phyloP scores from a whole-genome alignment of 2,329 filamentous ascomycete species.

The Xylaria sp. region DNA sequence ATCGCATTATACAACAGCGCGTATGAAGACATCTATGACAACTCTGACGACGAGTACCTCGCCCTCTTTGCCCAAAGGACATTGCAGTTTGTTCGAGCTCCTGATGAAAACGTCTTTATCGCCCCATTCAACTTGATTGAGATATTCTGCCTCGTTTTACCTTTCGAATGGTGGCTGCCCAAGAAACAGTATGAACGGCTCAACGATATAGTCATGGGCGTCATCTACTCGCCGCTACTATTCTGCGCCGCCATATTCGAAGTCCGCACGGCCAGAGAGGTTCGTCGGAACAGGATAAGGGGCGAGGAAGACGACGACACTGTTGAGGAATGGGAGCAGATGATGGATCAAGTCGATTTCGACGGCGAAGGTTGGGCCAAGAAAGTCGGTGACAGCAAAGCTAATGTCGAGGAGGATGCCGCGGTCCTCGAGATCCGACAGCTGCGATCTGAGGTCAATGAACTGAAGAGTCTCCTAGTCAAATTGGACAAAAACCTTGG shows the following conservation, averaged over 20 bases:
- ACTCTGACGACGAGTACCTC: constrained; percentile 95
- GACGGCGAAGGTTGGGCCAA: constrained; percentile 88
- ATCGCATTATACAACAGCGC: constrained; percentile 98
- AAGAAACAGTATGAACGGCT: constrained; percentile 77
- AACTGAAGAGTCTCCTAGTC: constrained; percentile 63
- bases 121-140: constrained; percentile 95
- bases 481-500: constrained; percentile 41
- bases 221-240: constrained; percentile 86
- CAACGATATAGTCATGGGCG: constrained; percentile 89
- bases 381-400: constrained; percentile 77
- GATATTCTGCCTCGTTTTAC: constrained; percentile 79
- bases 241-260: constrained; percentile 81
- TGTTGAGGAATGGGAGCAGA: constrained; percentile 92
- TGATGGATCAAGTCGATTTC: constrained; percentile 77
- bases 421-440: constrained; percentile 76
- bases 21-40: constrained; percentile 93
- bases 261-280: constrained; percentile 70
- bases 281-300: constrained; percentile 77
- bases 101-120: constrained; percentile 98
- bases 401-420: constrained; percentile 83
- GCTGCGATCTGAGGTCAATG: constrained; percentile 67
- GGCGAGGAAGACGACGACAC: constrained; percentile 92
- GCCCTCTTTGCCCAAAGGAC: constrained; percentile 94
- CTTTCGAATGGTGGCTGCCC: constrained; percentile 97
- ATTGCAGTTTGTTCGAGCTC: constrained; percentile 94